Percentiles rank a stretch among this genome's conserved stretches.
These are phyloP conservation scores for Cystofilobasidium macerans DNA, from an alignment of 768 basidiomycete genomes.

Conservation along the genomic window DNA sequence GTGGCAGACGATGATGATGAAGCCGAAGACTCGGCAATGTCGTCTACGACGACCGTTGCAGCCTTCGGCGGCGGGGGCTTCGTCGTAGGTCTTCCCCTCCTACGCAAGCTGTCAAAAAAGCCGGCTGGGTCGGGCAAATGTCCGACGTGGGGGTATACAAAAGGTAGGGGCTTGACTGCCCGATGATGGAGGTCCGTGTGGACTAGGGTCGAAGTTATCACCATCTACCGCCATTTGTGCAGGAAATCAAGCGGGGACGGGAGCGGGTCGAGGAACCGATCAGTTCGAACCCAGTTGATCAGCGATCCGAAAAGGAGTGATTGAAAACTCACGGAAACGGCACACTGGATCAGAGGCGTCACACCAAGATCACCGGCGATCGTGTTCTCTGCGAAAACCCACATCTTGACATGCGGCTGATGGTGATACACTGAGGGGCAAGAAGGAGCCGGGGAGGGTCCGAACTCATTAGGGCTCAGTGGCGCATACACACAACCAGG, in stretches of 20 bases:
- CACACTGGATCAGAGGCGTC: conserved; percentile 35
- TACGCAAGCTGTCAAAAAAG: conserved; percentile 16
- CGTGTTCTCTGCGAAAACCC: conserved; percentile 36
- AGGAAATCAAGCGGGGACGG: background rate
- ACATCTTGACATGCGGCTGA: conserved; percentile 32
- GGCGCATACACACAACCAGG: no score
- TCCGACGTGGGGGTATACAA: conserved; percentile 37
- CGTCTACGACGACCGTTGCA: no score
- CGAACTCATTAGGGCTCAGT: no score
- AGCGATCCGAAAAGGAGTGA: no score
- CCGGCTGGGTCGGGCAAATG: conserved; percentile 34
- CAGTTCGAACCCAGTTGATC: no score
- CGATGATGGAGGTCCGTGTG: conserved; percentile 37
- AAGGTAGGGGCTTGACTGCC: conserved; percentile 34
- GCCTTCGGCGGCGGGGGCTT: no score
- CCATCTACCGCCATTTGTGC: conserved; percentile 30
- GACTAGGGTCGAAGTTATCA: conserved; percentile 39
- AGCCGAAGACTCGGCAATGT: background rate
- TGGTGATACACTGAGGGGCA: conserved; percentile 28
- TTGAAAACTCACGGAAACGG: background rate
- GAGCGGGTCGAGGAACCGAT: background rate
- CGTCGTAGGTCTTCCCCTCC: no score
- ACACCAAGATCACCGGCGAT: conserved; percentile 38
- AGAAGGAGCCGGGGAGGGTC: no score
- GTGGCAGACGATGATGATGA: background rate